Percentiles rank a stretch among this genome's conserved stretches.
Evolutionary conservation across 2,329 filamentous ascomycete species (phyloP).

Genomic region (Botrytis sinoallii): DNA sequence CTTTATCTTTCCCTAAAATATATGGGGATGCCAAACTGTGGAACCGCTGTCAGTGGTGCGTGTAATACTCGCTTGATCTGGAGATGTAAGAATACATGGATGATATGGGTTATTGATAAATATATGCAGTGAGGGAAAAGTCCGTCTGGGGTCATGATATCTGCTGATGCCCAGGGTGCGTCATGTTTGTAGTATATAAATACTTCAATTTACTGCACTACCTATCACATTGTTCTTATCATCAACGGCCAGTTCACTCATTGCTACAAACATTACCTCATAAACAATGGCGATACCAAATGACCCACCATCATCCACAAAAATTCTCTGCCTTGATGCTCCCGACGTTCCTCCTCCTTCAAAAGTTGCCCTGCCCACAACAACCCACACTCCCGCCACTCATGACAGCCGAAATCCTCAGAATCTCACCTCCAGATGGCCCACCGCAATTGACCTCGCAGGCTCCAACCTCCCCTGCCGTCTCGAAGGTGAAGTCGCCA

Average conservation of each 20-base stretch:
- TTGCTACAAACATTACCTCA: no score
- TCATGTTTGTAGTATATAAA: neutral
- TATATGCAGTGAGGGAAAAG: neutral
- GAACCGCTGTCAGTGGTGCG: neutral
- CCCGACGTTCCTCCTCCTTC: neutral
- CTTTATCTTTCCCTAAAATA: neutral
- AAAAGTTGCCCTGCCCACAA: neutral
- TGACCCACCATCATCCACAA: neutral
- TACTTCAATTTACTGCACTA: neutral
- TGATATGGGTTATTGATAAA: neutral
- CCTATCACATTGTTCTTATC: neutral
- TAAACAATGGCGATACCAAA: neutral
- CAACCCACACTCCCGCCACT: neutral
- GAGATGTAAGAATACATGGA: neutral
- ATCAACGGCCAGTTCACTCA: neutral
- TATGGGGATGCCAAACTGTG: neutral
- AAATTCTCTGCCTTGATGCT: neutral
- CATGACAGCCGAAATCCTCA: neutral
- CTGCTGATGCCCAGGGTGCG: neutral
- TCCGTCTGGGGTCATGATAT: neutral
- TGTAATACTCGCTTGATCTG: neutral
- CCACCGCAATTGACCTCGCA: neutral
- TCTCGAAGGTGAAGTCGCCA: conserved; percentile 40
- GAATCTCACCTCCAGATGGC: neutral
- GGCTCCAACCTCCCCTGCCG: neutral